Base-by-base conservation (phyloP, 768 basidiomycete species). In the Suillus ampliporus region DNA sequence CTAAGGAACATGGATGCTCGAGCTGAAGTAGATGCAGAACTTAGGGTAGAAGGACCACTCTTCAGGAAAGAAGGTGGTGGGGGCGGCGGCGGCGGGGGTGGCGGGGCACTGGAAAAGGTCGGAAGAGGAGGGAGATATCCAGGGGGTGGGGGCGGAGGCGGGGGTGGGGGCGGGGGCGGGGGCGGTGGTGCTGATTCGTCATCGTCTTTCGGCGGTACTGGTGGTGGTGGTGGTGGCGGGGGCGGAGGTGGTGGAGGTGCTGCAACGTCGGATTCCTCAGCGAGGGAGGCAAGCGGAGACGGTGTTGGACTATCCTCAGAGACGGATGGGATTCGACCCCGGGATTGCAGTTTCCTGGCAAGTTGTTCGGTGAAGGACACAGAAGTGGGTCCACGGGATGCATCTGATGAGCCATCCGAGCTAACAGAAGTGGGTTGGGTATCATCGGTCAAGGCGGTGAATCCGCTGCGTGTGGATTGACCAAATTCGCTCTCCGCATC, bases 301-400 rank as follows among this genome's bases (percentile, higher is more conserved):
- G 76, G 68, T n/a, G 68, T 68, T 21, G 80, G 71, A 68, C 75
- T 80, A 37, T 73, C 70, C 43, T 81, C 77, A 15, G 76, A 68
- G 31, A 78, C 71, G 38, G 80, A 77, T 35, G 79, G 71, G 13
- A 73, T 71, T 61, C 83, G 78, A 26, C 84, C 84, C 73, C 82
- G 80, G 8, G 81, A 72, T 15, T 85, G 76, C 23, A 91, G 73
- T 64, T 86, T 88, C 69, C 84, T 84, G 47, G 78, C 81, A 50
- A 91, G 79, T 72, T 88, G 84, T 58, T 91, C 90, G 28, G 86
- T 82, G 56, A 89, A 80, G 1, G 85, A 80, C 23, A 80, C 84
- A 43, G 82, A 76, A 38, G 77, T 78, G 58, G 75, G 68, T 60
- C 71, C 70, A 26, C 75, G 77, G 50, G 70, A 62, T 54, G 74